A percentile compares a stretch with the other conserved stretches of the same genome.
phyloP scores from a whole-genome alignment of 1,284 basidiomycete genomes.

The Rhodotorula sp. region DNA sequence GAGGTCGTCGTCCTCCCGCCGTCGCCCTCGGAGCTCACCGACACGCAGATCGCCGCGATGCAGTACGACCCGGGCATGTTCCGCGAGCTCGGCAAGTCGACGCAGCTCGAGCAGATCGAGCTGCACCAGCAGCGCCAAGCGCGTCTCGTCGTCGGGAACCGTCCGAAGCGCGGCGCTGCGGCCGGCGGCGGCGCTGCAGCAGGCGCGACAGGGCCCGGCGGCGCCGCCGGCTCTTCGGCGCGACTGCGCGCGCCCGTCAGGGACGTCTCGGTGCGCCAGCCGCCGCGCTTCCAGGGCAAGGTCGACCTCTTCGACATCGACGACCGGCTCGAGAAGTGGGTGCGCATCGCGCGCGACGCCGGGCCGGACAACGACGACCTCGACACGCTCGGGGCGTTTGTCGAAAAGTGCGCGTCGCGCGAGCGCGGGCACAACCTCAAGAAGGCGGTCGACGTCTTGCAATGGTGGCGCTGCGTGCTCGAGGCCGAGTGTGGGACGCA shows the following conservation, averaged over 20 bases:
- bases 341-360: slow-evolving; percentile 56
- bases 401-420: slow-evolving; percentile 61
- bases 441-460: slow-evolving; percentile 66
- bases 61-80: slow-evolving; percentile 2
- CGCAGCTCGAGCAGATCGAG: slow-evolving; percentile 16
- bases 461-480: slow-evolving; percentile 64
- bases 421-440: slow-evolving; percentile 66
- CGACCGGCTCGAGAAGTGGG: slow-evolving; percentile 69
- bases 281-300: slow-evolving; percentile 18
- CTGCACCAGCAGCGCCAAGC: slow-evolving; percentile 5
- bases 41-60: slow-evolving; percentile 48
- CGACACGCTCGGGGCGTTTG: slow-evolving; percentile 67
- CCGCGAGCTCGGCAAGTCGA: slow-evolving; percentile 18
- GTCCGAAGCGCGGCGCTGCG: neutral
- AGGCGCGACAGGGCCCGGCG: neutral
- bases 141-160: slow-evolving; percentile 1
- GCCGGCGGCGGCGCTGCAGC: neutral
- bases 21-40: slow-evolving; percentile 5
- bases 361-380: slow-evolving; percentile 69
- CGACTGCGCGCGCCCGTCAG: slow-evolving; percentile 2
- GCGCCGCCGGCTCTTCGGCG: neutral
- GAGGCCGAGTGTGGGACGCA: slow-evolving; percentile 42
- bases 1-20: slow-evolving; percentile 18
- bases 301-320: slow-evolving; percentile 64
- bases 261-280: slow-evolving; percentile 23